Evolutionary conservation across 208 protist species (phyloP).

Genomic region (Plasmodiophora brassicae): DNA sequence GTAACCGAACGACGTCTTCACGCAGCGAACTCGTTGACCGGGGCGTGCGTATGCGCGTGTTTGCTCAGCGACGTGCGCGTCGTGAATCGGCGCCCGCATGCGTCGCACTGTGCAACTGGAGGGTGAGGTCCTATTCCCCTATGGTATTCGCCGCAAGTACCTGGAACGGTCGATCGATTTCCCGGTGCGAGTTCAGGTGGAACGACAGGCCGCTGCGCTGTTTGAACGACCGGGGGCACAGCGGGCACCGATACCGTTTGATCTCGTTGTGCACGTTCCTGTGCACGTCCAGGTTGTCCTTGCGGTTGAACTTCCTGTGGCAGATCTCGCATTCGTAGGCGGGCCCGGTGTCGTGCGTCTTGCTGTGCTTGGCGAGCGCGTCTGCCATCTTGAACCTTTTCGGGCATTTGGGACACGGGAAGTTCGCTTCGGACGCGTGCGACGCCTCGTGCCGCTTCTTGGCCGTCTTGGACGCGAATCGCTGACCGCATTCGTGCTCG

Average conservation of each 20-base stretch:
- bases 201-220: slow-evolving; percentile 24
- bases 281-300: slow-evolving; percentile 15
- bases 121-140: no score
- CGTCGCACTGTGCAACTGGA: no score
- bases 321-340: background rate
- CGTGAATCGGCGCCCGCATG: no score
- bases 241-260: background rate
- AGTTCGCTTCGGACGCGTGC: background rate
- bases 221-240: background rate
- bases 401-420: background rate
- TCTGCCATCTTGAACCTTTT: slow-evolving; percentile 29
- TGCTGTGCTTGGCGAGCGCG: background rate
- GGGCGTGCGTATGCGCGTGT: no score
- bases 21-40: no score
- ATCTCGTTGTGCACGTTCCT: background rate
- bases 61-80: no score
- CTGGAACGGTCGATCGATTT: no score
- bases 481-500: background rate
- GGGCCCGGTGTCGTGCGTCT: background rate
- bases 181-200: slow-evolving; percentile 5
- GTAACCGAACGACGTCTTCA: no score
- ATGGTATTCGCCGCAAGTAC: no score
- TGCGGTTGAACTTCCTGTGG: background rate
- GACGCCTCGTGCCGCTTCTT: background rate
- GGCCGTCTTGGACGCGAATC: background rate